Conservation (phyloP, 495 filamentous ascomycete genomes). For the Xylaria longipes region DNA sequence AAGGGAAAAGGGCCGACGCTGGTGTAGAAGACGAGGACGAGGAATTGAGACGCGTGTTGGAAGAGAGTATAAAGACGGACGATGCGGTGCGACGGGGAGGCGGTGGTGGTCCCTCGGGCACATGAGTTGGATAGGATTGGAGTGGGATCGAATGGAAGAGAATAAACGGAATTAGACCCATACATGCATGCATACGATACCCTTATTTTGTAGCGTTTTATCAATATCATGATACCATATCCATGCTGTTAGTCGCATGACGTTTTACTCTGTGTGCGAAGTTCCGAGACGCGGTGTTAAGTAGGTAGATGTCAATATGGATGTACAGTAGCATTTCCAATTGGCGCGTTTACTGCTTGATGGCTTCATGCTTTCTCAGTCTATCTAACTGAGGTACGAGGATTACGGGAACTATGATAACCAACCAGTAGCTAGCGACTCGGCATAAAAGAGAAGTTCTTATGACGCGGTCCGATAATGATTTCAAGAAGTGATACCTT, state of each 20-base stretch:
- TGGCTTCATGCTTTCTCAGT: background rate
- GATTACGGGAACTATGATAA: background rate
- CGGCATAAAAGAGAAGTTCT: too few relatives aligned
- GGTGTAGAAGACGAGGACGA: constrained; percentile 49
- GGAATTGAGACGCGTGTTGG: constrained; percentile 52
- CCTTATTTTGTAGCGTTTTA: constrained; percentile 24
- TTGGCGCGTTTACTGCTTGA: background rate
- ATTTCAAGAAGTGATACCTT: too few relatives aligned
- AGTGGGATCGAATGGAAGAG: background rate
- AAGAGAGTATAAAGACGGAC: constrained; percentile 52
- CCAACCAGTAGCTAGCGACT: background rate
- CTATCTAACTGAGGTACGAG: background rate
- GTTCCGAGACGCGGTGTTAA: background rate
- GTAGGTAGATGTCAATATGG: background rate
- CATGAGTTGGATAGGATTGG: background rate
- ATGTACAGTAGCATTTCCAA: background rate
- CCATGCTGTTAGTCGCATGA: background rate
- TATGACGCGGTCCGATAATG: too few relatives aligned
- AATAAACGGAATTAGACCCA: background rate
- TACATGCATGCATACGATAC: constrained; percentile 18
- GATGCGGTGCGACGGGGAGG: constrained; percentile 20
- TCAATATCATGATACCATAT: constrained; percentile 20
- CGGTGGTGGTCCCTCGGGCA: constrained; percentile 34
- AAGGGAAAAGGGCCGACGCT: constrained; percentile 28
- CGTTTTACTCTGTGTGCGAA: background rate